Percentiles rank a stretch among this genome's conserved stretches.
Conservation (phyloP, 164 flowering plant genomes). For the grape (Vitis vinifera) region ASM3070453v1 NC_081811.1:24107501-24108000, state of each 20-base stretch:
- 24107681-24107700: conserved; percentile 71
- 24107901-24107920: too few relatives aligned
- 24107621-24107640: conserved; percentile 86
- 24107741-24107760: too few relatives aligned
- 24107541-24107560: conserved; percentile 92
- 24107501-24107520: conserved; percentile 97
- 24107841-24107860: too few relatives aligned
- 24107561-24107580: conserved; percentile 99
- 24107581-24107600: conserved; percentile 91
- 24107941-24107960: too few relatives aligned
- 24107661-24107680: conserved; percentile 91
- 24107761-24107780: neutral
- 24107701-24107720: conserved; percentile 76
- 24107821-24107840: too few relatives aligned
- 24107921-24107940: too few relatives aligned
- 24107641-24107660: conserved; percentile 97
- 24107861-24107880: too few relatives aligned
- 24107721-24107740: conserved; percentile 94
- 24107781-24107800: neutral
- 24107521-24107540: conserved; percentile 90
- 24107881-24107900: too few relatives aligned
- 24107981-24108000: too few relatives aligned
- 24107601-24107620: conserved; percentile 86
- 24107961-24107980: too few relatives aligned
- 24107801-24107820: neutral